Conservation (phyloP, 176 grass and related monocot genomes). For the Oryza glaberrima region DNA sequence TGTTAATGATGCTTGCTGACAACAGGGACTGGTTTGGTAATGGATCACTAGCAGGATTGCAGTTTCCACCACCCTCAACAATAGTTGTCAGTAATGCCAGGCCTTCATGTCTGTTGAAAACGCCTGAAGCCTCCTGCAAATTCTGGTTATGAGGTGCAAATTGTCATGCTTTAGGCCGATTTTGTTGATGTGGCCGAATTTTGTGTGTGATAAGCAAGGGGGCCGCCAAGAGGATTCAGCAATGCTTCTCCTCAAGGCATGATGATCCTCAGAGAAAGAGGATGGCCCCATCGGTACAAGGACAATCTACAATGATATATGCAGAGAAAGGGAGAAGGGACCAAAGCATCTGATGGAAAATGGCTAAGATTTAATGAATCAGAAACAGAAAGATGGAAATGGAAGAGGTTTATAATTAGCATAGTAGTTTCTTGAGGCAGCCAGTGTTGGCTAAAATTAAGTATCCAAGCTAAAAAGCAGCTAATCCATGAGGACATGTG, state of each 20-base stretch:
- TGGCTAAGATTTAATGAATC: conserved; percentile 13
- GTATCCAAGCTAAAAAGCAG: neutral
- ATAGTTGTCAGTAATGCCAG: conserved; percentile 32
- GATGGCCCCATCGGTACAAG: conserved; percentile 19
- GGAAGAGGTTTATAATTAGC: conserved; percentile 38
- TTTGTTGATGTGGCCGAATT: neutral
- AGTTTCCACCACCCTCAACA: neutral
- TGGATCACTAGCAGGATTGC: neutral
- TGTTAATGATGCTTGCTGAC: neutral
- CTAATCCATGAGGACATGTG: neutral
- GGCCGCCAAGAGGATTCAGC: conserved; percentile 8
- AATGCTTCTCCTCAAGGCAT: conserved; percentile 20
- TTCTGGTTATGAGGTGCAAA: no score
- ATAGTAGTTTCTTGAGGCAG: neutral
- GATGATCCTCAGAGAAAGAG: neutral
- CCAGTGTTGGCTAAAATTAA: conserved; percentile 28
- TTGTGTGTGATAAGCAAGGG: neutral
- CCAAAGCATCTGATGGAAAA: conserved; percentile 40
- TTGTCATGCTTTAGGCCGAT: neutral
- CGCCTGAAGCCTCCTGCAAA: conserved; percentile 24
- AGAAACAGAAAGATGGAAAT: conserved; percentile 28
- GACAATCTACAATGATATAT: conserved; percentile 23
- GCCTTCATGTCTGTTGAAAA: conserved; percentile 11
- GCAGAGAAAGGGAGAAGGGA: conserved; percentile 14
- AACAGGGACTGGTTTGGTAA: neutral